These are phyloP conservation scores for Neocucurbitaria cava DNA, from an alignment of 2,329 filamentous ascomycete genomes.

Conservation along the genomic window DNA sequence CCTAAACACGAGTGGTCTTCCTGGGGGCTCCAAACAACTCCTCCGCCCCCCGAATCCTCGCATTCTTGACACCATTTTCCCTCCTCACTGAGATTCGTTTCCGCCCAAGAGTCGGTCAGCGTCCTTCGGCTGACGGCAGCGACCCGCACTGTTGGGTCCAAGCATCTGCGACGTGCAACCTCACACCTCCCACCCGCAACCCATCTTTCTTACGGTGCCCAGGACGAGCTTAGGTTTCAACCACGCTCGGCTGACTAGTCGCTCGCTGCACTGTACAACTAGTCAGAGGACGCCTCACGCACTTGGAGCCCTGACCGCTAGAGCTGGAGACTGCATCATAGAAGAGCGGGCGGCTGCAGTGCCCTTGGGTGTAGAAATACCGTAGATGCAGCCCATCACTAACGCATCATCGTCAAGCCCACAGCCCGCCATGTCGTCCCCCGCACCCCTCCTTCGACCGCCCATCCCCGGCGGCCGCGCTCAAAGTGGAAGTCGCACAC, in stretches of 20 bases:
- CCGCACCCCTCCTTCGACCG: conserved; percentile 81
- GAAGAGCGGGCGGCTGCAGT: background rate
- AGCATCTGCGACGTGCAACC: conserved; percentile 32
- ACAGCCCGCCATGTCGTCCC: conserved; percentile 69
- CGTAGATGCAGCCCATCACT: conserved; percentile 36
- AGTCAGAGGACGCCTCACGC: background rate
- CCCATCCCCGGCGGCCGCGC: conserved; percentile 73
- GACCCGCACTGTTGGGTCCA: conserved; percentile 37
- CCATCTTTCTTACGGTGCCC: conserved; percentile 16
- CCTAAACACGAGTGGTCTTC: conserved; percentile 19
- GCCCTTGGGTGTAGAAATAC: conserved; percentile 1
- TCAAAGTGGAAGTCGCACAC: conserved; percentile 68
- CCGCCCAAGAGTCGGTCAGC: conserved; percentile 30
- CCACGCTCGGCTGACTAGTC: conserved; percentile 6
- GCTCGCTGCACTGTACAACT: conserved; percentile 12
- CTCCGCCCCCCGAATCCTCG: conserved; percentile 1
- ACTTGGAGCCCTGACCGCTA: background rate
- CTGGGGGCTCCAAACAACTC: background rate
- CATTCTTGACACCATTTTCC: background rate
- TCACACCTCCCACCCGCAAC: conserved; percentile 19
- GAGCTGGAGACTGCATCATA: background rate
- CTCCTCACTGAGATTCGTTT: background rate
- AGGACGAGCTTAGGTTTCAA: conserved; percentile 8
- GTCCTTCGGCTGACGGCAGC: conserved; percentile 40
- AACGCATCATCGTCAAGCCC: conserved; percentile 30